phyloP scores from a whole-genome alignment of 1,139 yeast species.

The Candida buenavistaensis region DNA sequence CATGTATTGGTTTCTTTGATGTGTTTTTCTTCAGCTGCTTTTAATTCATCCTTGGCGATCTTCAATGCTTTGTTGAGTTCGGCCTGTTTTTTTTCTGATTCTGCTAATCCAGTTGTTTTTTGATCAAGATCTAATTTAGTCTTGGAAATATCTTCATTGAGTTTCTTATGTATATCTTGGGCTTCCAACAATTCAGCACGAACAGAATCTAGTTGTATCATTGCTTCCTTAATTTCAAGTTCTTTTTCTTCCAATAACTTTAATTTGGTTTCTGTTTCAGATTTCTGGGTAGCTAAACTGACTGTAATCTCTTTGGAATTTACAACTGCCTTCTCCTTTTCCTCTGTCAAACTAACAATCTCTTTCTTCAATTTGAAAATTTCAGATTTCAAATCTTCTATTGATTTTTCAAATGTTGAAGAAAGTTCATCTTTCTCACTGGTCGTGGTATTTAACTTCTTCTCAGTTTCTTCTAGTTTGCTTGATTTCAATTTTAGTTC shows the following conservation, averaged over 20 bases:
- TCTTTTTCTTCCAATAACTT: slow-evolving; percentile 1
- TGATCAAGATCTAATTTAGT: background rate
- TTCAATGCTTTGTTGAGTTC: slow-evolving; percentile 4
- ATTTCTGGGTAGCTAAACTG: slow-evolving; percentile 4
- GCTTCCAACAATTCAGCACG: slow-evolving; percentile 3
- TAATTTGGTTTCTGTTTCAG: slow-evolving; percentile 4
- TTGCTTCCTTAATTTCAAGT: background rate
- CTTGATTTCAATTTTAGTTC: slow-evolving; percentile 7
- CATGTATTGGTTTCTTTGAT: slow-evolving; percentile 8
- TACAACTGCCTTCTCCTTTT: background rate
- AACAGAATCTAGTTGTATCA: slow-evolving; percentile 2
- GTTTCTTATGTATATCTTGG: background rate
- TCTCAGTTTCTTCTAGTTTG: slow-evolving; percentile 8
- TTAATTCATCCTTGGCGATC: slow-evolving; percentile 4
- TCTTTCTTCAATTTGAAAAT: slow-evolving; percentile 4
- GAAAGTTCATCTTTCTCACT: slow-evolving; percentile 4
- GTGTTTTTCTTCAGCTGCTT: slow-evolving; percentile 6
- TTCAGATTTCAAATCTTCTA: slow-evolving; percentile 5
- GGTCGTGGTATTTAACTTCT: background rate
- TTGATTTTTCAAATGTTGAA: slow-evolving; percentile 5
- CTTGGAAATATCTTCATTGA: background rate
- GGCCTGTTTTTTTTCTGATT: slow-evolving; percentile 4
- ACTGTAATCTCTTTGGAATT: slow-evolving; percentile 1
- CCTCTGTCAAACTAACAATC: background rate
- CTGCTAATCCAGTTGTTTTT: slow-evolving; percentile 11